These are phyloP conservation scores for Petunia hybrid DNA, from an alignment of 305 asterid genomes.

Conservation along the genomic window DNA sequence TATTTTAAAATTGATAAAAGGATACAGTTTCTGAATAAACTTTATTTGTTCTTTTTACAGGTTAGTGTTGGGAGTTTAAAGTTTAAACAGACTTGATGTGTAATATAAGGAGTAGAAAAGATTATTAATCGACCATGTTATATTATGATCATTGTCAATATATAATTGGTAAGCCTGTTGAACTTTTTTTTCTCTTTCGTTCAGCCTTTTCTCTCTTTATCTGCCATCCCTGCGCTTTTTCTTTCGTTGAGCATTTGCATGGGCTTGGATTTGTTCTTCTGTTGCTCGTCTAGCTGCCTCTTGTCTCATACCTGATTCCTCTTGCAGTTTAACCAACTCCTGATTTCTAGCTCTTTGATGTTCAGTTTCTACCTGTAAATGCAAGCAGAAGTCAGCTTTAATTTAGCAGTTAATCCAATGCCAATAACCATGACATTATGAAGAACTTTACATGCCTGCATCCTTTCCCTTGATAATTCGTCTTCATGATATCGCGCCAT, in stretches of 20 bases:
- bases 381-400: slow-evolving; percentile 24
- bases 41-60: too few species aligned
- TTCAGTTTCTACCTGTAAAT: slow-evolving; percentile 88
- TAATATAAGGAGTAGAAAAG: too few species aligned
- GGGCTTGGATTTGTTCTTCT: slow-evolving; percentile 97
- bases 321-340: slow-evolving; percentile 96
- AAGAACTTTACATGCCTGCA: slow-evolving; percentile 68
- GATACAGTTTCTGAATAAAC: too few species aligned
- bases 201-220: too few species aligned
- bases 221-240: slow-evolving; percentile 76
- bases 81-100: too few species aligned
- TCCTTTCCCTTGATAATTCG: slow-evolving; percentile 93
- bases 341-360: slow-evolving; percentile 90
- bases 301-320: slow-evolving; percentile 93
- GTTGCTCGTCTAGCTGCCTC: slow-evolving; percentile 95
- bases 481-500: slow-evolving; percentile 94
- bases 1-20: too few species aligned
- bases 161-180: too few species aligned
- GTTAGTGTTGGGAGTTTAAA: too few species aligned
- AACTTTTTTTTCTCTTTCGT: too few species aligned
- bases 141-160: too few species aligned
- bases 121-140: too few species aligned
- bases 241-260: slow-evolving; percentile 87
- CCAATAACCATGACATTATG: slow-evolving; percentile 24
- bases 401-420: slow-evolving; percentile 1